A percentile compares a stretch with the other conserved stretches of the same genome.
These are phyloP conservation scores for Pinus taeda DNA, from an alignment of 75 land plant genomes.

Conservation along the genomic window DNA sequence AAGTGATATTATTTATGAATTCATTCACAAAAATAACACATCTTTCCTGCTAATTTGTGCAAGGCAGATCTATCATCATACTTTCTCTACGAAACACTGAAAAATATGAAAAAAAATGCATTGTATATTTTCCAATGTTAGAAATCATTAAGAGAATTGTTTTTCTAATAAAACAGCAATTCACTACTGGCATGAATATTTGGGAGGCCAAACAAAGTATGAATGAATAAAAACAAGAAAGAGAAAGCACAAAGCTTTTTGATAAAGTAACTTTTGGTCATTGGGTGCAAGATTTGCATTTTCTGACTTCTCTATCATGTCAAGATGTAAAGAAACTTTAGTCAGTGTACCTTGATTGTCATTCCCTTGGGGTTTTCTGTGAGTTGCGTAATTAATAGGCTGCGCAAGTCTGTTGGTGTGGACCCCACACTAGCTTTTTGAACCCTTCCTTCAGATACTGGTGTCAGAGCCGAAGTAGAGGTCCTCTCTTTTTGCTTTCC, in stretches of 20 bases:
- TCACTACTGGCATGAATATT: background rate
- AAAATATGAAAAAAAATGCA: background rate
- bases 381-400: conserved; percentile 52
- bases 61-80: background rate
- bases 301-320: conserved; percentile 2
- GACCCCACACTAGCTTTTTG: conserved; percentile 26
- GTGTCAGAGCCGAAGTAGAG: conserved; percentile 8
- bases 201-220: background rate
- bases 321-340: background rate
- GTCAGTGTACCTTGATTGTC: conserved; percentile 56
- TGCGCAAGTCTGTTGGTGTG: conserved; percentile 53
- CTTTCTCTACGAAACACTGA: background rate
- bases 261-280: background rate
- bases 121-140: background rate
- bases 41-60: background rate
- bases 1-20: background rate
- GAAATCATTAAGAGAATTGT: background rate
- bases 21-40: background rate
- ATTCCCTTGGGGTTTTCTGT: conserved; percentile 81
- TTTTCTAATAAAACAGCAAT: background rate
- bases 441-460: conserved; percentile 5
- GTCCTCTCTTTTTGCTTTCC: conserved; percentile 44
- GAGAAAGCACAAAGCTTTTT: background rate
- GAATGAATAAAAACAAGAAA: background rate
- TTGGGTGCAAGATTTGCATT: background rate